A percentile compares a stretch with the other conserved stretches of the same genome.
Evolutionary conservation across 2,329 filamentous ascomycete species (phyloP).

Genomic region (Ophiostoma populinum): DNA sequence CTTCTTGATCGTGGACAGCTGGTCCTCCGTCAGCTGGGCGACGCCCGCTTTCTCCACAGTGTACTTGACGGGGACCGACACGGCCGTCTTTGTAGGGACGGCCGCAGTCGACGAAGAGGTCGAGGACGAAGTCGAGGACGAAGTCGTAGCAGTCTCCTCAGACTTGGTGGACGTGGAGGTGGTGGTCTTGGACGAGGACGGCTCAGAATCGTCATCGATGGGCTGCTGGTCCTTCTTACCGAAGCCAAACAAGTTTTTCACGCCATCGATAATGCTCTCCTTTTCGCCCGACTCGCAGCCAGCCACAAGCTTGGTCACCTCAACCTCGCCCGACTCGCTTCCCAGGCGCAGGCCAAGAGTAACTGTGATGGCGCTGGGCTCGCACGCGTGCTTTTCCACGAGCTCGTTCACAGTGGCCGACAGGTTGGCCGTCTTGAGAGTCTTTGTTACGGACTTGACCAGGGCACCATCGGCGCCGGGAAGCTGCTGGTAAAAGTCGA

Average conservation of each 20-base stretch:
- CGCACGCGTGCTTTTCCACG: slow-evolving; percentile 62
- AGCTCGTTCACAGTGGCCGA: slow-evolving; percentile 67
- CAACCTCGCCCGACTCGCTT: slow-evolving; percentile 59
- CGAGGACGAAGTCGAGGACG: slow-evolving; percentile 13
- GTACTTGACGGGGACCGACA: slow-evolving; percentile 34
- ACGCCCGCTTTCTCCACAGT: slow-evolving; percentile 31
- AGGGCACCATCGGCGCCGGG: slow-evolving; percentile 26
- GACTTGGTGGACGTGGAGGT: slow-evolving; percentile 19
- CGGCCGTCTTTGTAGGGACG: slow-evolving; percentile 41
- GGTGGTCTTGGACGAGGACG: slow-evolving; percentile 14
- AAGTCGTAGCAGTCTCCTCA: slow-evolving; percentile 8
- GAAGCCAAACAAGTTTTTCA: slow-evolving; percentile 93
- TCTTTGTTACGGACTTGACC: slow-evolving; percentile 43
- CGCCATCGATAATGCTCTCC: slow-evolving; percentile 73
- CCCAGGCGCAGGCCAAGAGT: slow-evolving; percentile 61
- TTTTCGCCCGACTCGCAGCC: slow-evolving; percentile 78
- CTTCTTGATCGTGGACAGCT: slow-evolving; percentile 38
- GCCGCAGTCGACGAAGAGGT: slow-evolving; percentile 7
- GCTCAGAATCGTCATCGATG: slow-evolving; percentile 41
- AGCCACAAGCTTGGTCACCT: slow-evolving; percentile 56
- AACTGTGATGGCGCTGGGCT: slow-evolving; percentile 59
- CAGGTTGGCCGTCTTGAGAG: slow-evolving; percentile 65
- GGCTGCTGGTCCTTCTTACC: slow-evolving; percentile 72
- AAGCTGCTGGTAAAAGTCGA: slow-evolving; percentile 63
- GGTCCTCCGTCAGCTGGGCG: slow-evolving; percentile 29